These are phyloP conservation scores for Thalassiosira profunda DNA, from an alignment of 108 stramenopile genomes.

Conservation along the genomic window DNA sequence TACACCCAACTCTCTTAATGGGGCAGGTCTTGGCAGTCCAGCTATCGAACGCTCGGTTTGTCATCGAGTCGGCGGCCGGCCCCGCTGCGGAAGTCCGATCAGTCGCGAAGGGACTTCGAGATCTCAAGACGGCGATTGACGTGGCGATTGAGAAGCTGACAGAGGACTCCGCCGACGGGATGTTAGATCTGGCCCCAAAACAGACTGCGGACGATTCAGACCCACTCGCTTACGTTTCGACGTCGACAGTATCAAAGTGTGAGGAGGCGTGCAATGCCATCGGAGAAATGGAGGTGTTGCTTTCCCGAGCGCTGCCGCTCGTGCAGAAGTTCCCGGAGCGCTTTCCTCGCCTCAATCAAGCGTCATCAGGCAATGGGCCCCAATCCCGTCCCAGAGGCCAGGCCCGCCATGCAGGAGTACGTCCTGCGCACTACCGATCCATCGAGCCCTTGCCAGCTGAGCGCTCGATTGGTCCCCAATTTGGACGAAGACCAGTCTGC, in stretches of 20 bases:
- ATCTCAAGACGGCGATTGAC: constrained; percentile 54
- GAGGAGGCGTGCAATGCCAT: constrained; percentile 80
- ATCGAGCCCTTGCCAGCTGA: constrained; percentile 73
- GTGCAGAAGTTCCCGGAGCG: constrained; percentile 74
- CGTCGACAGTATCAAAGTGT: constrained; percentile 68
- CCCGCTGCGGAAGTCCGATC: constrained; percentile 53
- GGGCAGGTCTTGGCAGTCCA: constrained; percentile 85
- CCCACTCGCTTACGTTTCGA: constrained; percentile 54
- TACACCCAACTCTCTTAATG: constrained; percentile 84
- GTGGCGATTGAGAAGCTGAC: constrained; percentile 70
- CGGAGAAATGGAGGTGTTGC: constrained; percentile 68
- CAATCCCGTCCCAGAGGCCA: constrained; percentile 30
- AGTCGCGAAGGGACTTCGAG: constrained; percentile 46
- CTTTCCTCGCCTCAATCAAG: too few relatives aligned
- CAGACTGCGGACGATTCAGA: constrained; percentile 15
- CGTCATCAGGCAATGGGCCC: too few relatives aligned
- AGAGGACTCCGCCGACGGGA: constrained; percentile 50
- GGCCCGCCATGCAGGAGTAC: constrained; percentile 77
- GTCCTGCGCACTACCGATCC: constrained; percentile 71
- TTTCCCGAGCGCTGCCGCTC: constrained; percentile 71
- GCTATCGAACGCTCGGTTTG: constrained; percentile 69
- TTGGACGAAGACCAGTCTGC: constrained; percentile 19
- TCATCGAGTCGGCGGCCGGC: constrained; percentile 59
- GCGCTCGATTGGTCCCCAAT: constrained; percentile 67
- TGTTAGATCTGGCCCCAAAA: constrained; percentile 11